Evolutionary conservation across 371 early-diverging fungal genomes (phyloP), one percentile per base, ranked within the genome.

Genomic region (Chytridiales sp.): DNA sequence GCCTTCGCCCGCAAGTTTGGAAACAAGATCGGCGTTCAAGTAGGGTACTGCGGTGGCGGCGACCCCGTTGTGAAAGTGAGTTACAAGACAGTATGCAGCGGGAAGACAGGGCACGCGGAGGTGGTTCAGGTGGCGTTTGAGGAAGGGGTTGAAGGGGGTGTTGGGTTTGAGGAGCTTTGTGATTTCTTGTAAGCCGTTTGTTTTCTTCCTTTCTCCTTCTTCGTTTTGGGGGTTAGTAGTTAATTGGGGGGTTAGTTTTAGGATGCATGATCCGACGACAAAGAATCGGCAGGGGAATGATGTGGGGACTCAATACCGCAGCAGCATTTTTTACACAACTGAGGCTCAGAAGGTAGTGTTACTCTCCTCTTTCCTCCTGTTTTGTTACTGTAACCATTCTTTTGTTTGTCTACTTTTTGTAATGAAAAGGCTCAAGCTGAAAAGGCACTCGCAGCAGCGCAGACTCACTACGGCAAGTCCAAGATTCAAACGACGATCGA

Each of bases 231-330:
- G 11, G 17, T 5, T 11, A 19, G 29, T 32, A n/a, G n/a, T n/a
- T n/a, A n/a, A n/a, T n/a, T n/a, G n/a, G n/a, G n/a, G n/a, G n/a
- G 0, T 4, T 52, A 70, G 69, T 68, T 96, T 87, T 75, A 78
- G 86, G 49, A 92, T 86, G 73, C 96, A 95, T 66, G 87, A 87
- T 56, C 88, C 88, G 0, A 86, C 87, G 8, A 80, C 79, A 11
- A 61, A 71, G 26, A 79, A 84, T 68, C 72, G 81, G 1, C 86
- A 87, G 58, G 86, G 73, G 64, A 61, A 40, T 47, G 92, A 92
- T 66, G 52, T 70, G 11, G 92, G 92, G 24, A 81, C 88, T 4
- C 94, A 95, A 74, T 95, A 96, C 72, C 83, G 97, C 11, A 87
- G 88, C 0, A 91, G 83, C 26, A 92, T 96, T 56, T 91, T 89